phyloP scores from a whole-genome alignment of 257 asterid genomes.

The Rauvolfia tetraphylla region DNA sequence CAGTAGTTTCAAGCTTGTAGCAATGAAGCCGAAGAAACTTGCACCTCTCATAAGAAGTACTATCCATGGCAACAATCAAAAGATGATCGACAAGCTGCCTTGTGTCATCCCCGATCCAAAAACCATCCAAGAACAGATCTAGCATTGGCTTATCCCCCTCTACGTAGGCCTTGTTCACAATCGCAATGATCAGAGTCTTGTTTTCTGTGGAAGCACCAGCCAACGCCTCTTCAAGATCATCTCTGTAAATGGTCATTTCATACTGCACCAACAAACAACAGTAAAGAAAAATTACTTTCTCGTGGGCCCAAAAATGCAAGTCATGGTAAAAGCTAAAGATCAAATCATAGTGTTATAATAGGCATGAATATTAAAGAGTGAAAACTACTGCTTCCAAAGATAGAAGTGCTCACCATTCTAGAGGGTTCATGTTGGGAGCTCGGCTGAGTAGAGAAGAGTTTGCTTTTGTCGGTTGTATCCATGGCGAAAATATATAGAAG shows the following conservation, averaged over 20 bases:
- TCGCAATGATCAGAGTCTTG: slow-evolving; percentile 41
- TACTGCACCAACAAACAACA: slow-evolving; percentile 4
- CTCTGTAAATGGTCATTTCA: slow-evolving; percentile 12
- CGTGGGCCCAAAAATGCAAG: no score
- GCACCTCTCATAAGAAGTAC: not conserved
- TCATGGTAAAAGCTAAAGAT: no score
- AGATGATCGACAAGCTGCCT: not conserved
- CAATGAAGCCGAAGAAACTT: not conserved
- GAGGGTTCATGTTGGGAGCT: not conserved
- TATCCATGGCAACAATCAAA: not conserved
- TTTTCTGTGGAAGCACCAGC: slow-evolving; percentile 23
- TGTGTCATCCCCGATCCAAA: slow-evolving; percentile 49
- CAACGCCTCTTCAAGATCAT: slow-evolving; percentile 35
- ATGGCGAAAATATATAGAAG: not conserved
- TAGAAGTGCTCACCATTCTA: not conserved
- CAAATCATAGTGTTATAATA: no score
- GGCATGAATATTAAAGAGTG: no score
- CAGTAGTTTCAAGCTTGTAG: not conserved
- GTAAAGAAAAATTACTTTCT: no score
- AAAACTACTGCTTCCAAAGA: not conserved
- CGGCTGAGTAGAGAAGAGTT: not conserved
- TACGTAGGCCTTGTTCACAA: slow-evolving; percentile 43
- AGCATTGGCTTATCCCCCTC: slow-evolving; percentile 51
- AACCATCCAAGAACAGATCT: slow-evolving; percentile 49
- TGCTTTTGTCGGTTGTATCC: not conserved